phyloP scores from a whole-genome alignment of 176 grass and related monocot genomes.

The Carex myosuroides region DNA sequence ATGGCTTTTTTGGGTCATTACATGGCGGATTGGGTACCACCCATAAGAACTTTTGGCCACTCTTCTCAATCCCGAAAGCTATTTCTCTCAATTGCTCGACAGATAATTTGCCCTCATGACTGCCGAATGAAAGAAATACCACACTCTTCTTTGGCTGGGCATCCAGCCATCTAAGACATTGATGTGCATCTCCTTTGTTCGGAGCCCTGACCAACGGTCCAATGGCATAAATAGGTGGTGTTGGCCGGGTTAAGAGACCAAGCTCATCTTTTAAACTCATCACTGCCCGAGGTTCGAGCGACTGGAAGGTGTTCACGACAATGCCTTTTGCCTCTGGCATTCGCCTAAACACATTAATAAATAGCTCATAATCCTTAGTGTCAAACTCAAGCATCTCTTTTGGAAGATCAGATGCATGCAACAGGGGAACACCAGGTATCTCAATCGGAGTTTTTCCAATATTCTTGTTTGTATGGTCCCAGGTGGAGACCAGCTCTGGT shows the following conservation, averaged over 20 bases:
- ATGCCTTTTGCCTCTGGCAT: conserved; percentile 27
- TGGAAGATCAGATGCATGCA: conserved; percentile 39
- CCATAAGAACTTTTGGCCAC: conserved; percentile 26
- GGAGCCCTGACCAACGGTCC: conserved; percentile 36
- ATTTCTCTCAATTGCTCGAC: conserved; percentile 22
- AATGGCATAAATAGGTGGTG: conserved; percentile 48
- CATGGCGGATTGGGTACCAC: background rate
- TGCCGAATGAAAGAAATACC: conserved; percentile 27
- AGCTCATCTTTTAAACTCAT: background rate
- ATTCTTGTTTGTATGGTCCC: conserved; percentile 25
- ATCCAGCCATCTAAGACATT: conserved; percentile 22
- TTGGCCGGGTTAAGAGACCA: conserved; percentile 1
- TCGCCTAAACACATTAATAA: conserved; percentile 17
- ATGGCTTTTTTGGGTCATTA: background rate
- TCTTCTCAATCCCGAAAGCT: conserved; percentile 13
- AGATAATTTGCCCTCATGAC: conserved; percentile 2
- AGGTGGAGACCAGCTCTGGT: conserved; percentile 19
- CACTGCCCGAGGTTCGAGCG: conserved; percentile 27
- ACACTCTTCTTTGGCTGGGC: conserved; percentile 4
- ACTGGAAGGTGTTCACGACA: conserved; percentile 54
- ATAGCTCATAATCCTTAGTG: background rate
- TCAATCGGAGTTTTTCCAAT: conserved; percentile 26
- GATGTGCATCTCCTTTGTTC: background rate
- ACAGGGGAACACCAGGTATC: conserved; percentile 37
- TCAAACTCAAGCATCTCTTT: conserved; percentile 14